Evolutionary conservation across 176 grass and related monocot genomes (phyloP).

Genomic region (Musa schizocarpa): DNA sequence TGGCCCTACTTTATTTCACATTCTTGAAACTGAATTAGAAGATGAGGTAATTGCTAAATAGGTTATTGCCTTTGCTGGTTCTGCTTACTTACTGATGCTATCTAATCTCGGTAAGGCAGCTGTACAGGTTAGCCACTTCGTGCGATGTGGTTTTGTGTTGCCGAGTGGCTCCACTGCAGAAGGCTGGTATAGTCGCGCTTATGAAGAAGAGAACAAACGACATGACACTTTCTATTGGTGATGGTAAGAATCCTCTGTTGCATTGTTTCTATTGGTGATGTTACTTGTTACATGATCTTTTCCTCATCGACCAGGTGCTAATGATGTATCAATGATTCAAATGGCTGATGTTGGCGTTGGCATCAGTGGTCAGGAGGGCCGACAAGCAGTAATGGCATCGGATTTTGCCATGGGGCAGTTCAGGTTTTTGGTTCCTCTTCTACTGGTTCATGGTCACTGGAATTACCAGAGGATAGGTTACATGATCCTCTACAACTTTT

Average conservation of each 20-base stretch:
- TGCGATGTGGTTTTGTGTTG: conserved; percentile 82
- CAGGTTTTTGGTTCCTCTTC: conserved; percentile 83
- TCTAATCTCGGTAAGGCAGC: conserved; percentile 30
- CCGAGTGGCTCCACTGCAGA: conserved; percentile 82
- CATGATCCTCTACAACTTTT: conserved; percentile 96
- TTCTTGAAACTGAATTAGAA: conserved; percentile 64
- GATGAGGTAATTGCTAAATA: conserved; percentile 38
- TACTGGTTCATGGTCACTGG: conserved; percentile 87
- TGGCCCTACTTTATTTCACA: conserved; percentile 73
- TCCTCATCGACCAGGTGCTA: conserved; percentile 42
- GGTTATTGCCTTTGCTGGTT: conserved; percentile 9
- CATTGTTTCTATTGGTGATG: too few relatives aligned
- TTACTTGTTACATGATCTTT: neutral
- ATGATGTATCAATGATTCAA: conserved; percentile 98
- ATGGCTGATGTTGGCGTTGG: conserved; percentile 85
- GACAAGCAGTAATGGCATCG: conserved; percentile 89
- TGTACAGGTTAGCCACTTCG: conserved; percentile 55
- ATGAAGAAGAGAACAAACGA: conserved; percentile 75
- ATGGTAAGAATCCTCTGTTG: conserved; percentile 33
- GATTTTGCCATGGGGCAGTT: conserved; percentile 92
- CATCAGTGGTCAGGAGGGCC: conserved; percentile 78
- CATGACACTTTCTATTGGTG: conserved; percentile 94
- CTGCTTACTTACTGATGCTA: conserved; percentile 10
- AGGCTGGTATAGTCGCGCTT: conserved; percentile 81
- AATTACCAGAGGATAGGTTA: conserved; percentile 88